Conservation (phyloP, 176 grass and related monocot genomes). For the Eleusine coracana region DNA sequence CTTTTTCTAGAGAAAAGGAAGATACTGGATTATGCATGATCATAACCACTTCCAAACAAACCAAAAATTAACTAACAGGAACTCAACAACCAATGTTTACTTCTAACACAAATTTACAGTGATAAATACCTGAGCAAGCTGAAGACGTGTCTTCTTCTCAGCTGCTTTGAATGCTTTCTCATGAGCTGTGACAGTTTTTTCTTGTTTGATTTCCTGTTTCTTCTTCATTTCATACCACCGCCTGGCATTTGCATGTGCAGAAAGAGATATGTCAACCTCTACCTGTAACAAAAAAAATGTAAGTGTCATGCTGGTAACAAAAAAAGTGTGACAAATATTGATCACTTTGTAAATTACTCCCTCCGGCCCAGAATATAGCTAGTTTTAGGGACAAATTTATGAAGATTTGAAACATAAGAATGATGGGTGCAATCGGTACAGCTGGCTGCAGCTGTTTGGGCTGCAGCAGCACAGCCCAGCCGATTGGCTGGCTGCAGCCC, state of each 20-base stretch:
- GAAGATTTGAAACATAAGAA: no score
- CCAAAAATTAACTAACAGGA: conserved; percentile 20
- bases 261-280: conserved; percentile 95
- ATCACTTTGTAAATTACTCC: not conserved
- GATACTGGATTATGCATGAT: not conserved
- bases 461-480: no score
- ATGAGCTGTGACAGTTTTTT: conserved; percentile 90
- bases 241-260: conserved; percentile 97
- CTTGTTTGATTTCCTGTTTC: conserved; percentile 96
- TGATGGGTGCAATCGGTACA: no score
- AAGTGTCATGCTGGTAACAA: conserved; percentile 1
- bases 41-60: conserved; percentile 21
- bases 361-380: no score
- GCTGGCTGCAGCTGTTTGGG: no score
- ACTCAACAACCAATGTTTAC: not conserved
- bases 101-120: conserved; percentile 12
- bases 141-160: conserved; percentile 93
- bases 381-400: no score
- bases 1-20: not conserved
- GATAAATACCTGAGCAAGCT: conserved; percentile 83
- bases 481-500: no score
- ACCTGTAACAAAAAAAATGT: conserved; percentile 58
- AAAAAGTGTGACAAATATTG: conserved; percentile 10
- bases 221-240: conserved; percentile 97
- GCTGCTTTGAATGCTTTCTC: conserved; percentile 99